A percentile compares a stretch with the other conserved stretches of the same genome.
phyloP scores from a whole-genome alignment of 2,329 filamentous ascomycete species.

The Hypomyces perniciosus region DNA sequence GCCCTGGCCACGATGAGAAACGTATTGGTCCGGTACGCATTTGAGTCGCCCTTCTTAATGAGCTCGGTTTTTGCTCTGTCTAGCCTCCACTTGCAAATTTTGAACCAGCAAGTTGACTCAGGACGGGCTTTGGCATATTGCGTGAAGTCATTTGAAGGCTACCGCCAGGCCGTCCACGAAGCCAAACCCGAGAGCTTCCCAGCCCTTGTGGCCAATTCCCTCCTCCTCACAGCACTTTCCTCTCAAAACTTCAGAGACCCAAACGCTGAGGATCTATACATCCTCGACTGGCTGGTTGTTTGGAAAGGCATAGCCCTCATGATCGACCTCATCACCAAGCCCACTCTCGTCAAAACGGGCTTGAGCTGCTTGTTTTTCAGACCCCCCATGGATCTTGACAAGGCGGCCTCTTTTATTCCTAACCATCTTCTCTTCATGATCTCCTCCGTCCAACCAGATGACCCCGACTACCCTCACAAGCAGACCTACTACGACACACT shows the following conservation, averaged over 20 bases:
- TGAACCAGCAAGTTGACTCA: constrained; percentile 33
- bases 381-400: constrained; percentile 42
- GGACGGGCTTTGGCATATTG: constrained; percentile 39
- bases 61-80: constrained; percentile 48
- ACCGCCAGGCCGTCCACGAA: constrained; percentile 44
- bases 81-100: constrained; percentile 41
- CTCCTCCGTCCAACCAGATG: constrained; percentile 35
- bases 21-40: constrained; percentile 44
- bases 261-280: constrained; percentile 39
- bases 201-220: constrained; percentile 45
- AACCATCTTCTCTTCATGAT: constrained; percentile 45
- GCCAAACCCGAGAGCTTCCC: constrained; percentile 41
- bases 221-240: constrained; percentile 46
- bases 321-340: constrained; percentile 29
- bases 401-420: constrained; percentile 37
- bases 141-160: constrained; percentile 44
- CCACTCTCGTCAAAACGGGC: constrained; percentile 33
- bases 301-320: constrained; percentile 50
- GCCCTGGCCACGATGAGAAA: constrained; percentile 39
- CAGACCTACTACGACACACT: constrained; percentile 41
- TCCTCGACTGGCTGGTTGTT: constrained; percentile 51
- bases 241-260: constrained; percentile 46
- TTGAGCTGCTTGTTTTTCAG: constrained; percentile 43
- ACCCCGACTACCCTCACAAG: constrained; percentile 35
- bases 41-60: constrained; percentile 49